A percentile compares a stretch with the other conserved stretches of the same genome.
Evolutionary conservation across 2,329 filamentous ascomycete species (phyloP).

Genomic region (Trichoderma polysporum): DNA sequence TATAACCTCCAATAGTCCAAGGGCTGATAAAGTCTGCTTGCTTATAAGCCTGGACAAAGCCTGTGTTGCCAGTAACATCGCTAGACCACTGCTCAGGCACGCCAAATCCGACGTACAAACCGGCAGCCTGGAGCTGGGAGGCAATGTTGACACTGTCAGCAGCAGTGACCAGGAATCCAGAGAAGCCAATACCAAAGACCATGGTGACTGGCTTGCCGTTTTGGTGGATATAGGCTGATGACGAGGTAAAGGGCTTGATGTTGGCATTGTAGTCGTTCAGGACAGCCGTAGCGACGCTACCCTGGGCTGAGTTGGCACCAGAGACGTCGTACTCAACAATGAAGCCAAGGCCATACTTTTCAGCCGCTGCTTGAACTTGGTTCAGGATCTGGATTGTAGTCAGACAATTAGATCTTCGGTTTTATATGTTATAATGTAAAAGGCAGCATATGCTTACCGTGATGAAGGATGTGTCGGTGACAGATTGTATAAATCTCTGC

Average conservation of each 20-base stretch:
- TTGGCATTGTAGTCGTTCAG: constrained; percentile 17
- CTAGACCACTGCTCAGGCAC: constrained; percentile 11
- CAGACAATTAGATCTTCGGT: neutral
- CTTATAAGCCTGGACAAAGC: constrained; percentile 8
- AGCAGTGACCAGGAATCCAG: neutral
- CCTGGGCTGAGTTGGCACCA: constrained; percentile 9
- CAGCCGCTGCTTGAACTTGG: constrained; percentile 12
- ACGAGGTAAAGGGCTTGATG: constrained; percentile 10
- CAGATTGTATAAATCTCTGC: constrained; percentile 5
- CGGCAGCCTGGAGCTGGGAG: constrained; percentile 10
- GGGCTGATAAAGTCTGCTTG: constrained; percentile 18
- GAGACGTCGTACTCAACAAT: constrained; percentile 18
- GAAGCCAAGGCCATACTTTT: constrained; percentile 18
- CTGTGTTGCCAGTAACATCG: constrained; percentile 9
- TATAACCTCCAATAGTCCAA: constrained; percentile 17
- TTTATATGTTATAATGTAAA: neutral
- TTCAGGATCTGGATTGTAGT: neutral
- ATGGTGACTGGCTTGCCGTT: constrained; percentile 16
- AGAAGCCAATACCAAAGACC: constrained; percentile 15
- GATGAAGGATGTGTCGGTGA: constrained; percentile 3
- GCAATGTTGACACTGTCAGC: constrained; percentile 1
- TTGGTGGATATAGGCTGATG: constrained; percentile 16
- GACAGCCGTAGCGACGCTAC: constrained; percentile 1
- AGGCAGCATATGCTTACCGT: neutral
- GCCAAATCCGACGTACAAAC: constrained; percentile 11